Percentiles rank a stretch among this genome's conserved stretches.
Evolutionary conservation across 768 basidiomycete genomes (phyloP).

Genomic region (Hygrocybe punicea): DNA sequence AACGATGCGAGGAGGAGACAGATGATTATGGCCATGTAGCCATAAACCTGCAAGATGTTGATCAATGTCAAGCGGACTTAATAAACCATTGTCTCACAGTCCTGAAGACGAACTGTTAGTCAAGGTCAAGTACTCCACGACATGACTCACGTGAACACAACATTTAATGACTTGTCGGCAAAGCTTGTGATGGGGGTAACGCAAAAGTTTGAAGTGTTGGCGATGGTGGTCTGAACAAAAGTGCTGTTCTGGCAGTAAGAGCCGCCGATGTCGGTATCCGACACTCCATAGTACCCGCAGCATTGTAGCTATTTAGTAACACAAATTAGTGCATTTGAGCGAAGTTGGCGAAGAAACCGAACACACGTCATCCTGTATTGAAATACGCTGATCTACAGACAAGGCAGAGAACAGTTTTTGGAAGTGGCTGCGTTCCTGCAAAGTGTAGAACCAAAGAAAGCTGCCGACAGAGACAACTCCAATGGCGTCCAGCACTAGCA

Average conservation of each 20-base stretch:
- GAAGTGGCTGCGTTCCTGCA: constrained; percentile 68
- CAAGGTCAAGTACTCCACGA: neutral
- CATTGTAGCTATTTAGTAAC: constrained; percentile 57
- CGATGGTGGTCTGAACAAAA: constrained; percentile 41
- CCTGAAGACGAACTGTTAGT: constrained; percentile 28
- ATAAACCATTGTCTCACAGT: constrained; percentile 35
- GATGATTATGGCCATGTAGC: constrained; percentile 77
- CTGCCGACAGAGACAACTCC: constrained; percentile 63
- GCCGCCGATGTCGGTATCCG: constrained; percentile 59
- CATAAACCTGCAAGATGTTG: constrained; percentile 55
- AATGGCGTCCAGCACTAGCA: constrained; percentile 61
- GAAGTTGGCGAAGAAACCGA: neutral
- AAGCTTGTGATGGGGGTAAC: constrained; percentile 63
- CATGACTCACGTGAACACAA: constrained; percentile 73
- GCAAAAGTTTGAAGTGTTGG: constrained; percentile 51
- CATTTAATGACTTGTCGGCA: constrained; percentile 72
- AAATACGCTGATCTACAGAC: constrained; percentile 44
- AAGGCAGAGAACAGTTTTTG: constrained; percentile 52
- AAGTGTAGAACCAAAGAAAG: constrained; percentile 78
- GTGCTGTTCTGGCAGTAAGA: constrained; percentile 50
- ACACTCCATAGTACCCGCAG: constrained; percentile 81
- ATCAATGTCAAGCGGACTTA: neutral
- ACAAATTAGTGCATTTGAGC: neutral
- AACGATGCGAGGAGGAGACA: constrained; percentile 74
- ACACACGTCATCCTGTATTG: constrained; percentile 71